A percentile compares a stretch with the other conserved stretches of the same genome.
These are phyloP conservation scores for Dalbergia cultrata DNA, from an alignment of 306 rosid species.

Conservation along the genomic window DNA sequence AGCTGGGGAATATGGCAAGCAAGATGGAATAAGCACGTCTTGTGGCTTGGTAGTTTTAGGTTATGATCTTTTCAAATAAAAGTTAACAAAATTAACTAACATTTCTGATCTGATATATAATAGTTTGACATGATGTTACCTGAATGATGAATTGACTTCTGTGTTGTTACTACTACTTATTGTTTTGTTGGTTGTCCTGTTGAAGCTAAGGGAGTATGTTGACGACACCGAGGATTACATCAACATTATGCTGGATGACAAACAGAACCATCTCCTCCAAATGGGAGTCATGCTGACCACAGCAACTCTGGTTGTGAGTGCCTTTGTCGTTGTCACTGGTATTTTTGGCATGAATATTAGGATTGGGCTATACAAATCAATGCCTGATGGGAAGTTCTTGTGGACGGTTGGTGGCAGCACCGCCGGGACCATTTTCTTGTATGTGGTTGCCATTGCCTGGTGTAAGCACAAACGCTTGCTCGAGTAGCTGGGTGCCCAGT, in stretches of 20 bases:
- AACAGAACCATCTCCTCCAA: constrained; percentile 96
- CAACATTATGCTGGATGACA: constrained; percentile 99
- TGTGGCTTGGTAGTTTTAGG: constrained; percentile 15
- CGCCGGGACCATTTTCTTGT: constrained; percentile 72
- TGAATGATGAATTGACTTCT: background rate
- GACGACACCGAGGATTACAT: constrained; percentile 99
- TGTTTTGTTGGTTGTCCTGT: constrained; percentile 14
- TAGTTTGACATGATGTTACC: constrained; percentile 26
- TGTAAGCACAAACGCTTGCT: constrained; percentile 90
- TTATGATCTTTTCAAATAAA: constrained; percentile 14
- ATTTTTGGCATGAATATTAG: constrained; percentile 87
- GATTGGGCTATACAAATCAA: constrained; percentile 61
- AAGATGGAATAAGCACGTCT: constrained; percentile 3
- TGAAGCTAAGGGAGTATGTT: constrained; percentile 93
- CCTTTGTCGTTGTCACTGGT: constrained; percentile 93
- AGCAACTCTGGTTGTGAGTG: constrained; percentile 89
- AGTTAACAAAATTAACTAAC: background rate
- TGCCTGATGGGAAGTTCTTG: constrained; percentile 62
- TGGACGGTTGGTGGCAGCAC: constrained; percentile 91
- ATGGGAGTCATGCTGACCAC: constrained; percentile 99
- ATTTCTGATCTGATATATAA: constrained; percentile 15
- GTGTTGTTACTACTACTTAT: constrained; percentile 9
- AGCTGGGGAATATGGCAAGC: background rate
- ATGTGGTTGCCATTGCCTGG: constrained; percentile 89
- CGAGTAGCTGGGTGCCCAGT: constrained; percentile 55